Base-by-base conservation (phyloP, 2,329 filamentous ascomycete genomes). In the Talaromyces verruculosus region DNA sequence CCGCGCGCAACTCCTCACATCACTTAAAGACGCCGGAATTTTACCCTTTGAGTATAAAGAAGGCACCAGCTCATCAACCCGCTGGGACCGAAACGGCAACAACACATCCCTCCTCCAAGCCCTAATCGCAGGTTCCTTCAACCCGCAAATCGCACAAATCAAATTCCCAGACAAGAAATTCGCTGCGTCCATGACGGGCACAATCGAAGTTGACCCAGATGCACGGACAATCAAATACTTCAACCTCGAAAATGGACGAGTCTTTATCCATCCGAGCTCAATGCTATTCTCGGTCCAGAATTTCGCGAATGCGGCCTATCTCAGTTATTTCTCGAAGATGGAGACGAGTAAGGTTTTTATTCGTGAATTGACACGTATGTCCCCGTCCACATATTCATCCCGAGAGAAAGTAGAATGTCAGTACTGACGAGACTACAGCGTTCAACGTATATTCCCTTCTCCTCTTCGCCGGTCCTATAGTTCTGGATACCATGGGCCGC, bases 151-250 rank as follows among this genome's bases (percentile, higher is more conserved):
- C 69, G 93, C 93, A 15, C 88, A 93, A 63, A 97, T 99, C 74
- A 90, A 93, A 69, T 92, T 97, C 71, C 95, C 95, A 0, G 92
- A 97, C 79, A 96, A 96, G 82, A 98, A 97, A 78, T 99, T 96
- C 77, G 91, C 91, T 13, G 88, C 89, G 41, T 92, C 91, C 2
- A 87, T 96, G 69, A 91, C 92, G 0, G 95, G 95, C 7, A 92
- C 95, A 0, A 91, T 98, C 1, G 94, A 95, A 76, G 84, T 97
- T 6, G 95, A 99, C 74, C 94, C 94, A 0, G 94, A 98, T 78
- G 94, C 94, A 4, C 86, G 89, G 63, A 91, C 90, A 2, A 97
- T 99, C 79, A 95, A 93, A 76, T 99, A 93, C 80, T 98, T 92
- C 78, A 92, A 91, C 70, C 89, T 91, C 73, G 91, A 93, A 71